Evolutionary conservation across 371 early-diverging fungal species (phyloP).

Genomic region (Massospora cicadina): DNA sequence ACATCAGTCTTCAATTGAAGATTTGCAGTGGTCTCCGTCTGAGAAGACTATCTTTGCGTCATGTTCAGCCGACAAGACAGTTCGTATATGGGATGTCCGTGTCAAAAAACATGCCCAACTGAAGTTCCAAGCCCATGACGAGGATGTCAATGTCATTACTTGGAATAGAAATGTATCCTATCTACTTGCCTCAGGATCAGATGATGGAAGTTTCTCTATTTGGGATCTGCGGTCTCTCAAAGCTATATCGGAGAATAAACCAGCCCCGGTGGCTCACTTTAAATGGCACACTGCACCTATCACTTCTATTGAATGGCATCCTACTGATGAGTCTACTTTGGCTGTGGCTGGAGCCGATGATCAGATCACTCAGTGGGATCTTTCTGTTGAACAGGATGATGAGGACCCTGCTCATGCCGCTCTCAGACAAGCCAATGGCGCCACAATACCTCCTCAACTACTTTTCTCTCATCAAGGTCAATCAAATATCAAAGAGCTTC

Average conservation of each 20-base stretch:
- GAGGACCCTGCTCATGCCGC: constrained; percentile 42
- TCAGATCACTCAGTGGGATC: constrained; percentile 93
- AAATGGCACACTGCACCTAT: constrained; percentile 86
- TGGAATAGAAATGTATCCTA: constrained; percentile 74
- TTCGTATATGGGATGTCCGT: constrained; percentile 89
- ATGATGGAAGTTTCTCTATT: constrained; percentile 81
- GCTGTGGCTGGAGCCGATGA: constrained; percentile 91
- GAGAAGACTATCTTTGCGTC: constrained; percentile 85
- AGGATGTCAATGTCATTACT: constrained; percentile 88
- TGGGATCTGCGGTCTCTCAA: constrained; percentile 76
- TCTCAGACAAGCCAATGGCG: constrained; percentile 18
- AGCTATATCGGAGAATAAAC: constrained; percentile 21
- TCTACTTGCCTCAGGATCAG: constrained; percentile 81
- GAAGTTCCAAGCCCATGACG: constrained; percentile 58
- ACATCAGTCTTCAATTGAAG: constrained; percentile 78
- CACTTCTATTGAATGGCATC: constrained; percentile 95
- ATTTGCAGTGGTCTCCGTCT: constrained; percentile 89
- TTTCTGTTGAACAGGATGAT: constrained; percentile 82
- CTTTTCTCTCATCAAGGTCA: constrained; percentile 93
- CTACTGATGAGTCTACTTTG: constrained; percentile 76
- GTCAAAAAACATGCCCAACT: constrained; percentile 53
- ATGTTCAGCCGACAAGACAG: constrained; percentile 71
- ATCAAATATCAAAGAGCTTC: constrained; percentile 81
- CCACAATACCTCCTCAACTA: constrained; percentile 75
- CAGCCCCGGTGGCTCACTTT: constrained; percentile 84